phyloP scores from a whole-genome alignment of 331 rosid species.

The Dryas integrifolia region DNA sequence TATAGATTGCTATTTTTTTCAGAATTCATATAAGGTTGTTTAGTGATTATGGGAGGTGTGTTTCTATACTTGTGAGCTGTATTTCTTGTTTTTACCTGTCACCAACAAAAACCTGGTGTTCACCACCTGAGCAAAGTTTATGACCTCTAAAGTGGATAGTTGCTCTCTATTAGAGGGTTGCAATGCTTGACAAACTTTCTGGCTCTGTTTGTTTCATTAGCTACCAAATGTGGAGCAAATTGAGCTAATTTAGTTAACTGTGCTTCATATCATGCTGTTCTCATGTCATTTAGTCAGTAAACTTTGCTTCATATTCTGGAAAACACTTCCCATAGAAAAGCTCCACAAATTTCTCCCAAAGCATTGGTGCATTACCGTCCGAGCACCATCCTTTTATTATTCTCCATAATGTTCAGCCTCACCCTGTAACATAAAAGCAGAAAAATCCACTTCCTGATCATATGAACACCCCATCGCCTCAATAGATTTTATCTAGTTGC shows the following conservation, averaged over 20 bases:
- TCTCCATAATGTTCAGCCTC: too few relatives aligned
- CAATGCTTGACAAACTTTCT: not conserved
- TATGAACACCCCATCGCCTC: too few relatives aligned
- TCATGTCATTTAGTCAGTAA: not conserved
- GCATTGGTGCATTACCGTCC: not conserved
- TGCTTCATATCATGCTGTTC: not conserved
- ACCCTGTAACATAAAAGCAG: too few relatives aligned
- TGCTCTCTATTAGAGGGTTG: not conserved
- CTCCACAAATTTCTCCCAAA: not conserved
- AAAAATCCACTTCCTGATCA: too few relatives aligned
- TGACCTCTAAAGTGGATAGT: not conserved
- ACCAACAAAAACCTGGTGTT: not conserved
- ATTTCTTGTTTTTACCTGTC: conserved; percentile 15
- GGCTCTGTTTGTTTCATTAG: conserved; percentile 15
- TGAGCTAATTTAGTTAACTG: not conserved
- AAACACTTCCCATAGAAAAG: too few relatives aligned
- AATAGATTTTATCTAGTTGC: too few relatives aligned
- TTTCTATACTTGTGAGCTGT: conserved; percentile 8
- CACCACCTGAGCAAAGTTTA: not conserved
- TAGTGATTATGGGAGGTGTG: conserved; percentile 8
- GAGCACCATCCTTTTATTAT: not conserved
- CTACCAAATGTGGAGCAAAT: not conserved
- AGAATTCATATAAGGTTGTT: not conserved
- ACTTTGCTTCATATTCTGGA: not conserved
- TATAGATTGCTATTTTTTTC: not conserved